These are phyloP conservation scores for Ustanciosporium gigantosporum DNA, from an alignment of 1,284 basidiomycete species.

Conservation along the genomic window DNA sequence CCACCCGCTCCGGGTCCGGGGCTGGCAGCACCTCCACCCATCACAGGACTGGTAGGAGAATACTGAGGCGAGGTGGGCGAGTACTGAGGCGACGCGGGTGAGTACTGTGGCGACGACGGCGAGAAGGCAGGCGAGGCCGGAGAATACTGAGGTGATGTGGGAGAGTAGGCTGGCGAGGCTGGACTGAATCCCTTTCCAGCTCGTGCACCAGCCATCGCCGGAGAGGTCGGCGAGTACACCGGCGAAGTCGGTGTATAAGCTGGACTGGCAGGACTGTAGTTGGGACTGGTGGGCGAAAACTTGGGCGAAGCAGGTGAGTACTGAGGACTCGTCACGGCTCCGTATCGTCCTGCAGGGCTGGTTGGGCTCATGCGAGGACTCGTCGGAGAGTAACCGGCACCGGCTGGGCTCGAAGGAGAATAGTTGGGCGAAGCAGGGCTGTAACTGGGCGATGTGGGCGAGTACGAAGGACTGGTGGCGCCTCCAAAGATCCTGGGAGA, in stretches of 20 bases:
- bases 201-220: slow-evolving; percentile 26
- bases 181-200: slow-evolving; percentile 42
- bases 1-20: slow-evolving; percentile 24
- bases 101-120: slow-evolving; percentile 71
- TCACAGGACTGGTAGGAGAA: slow-evolving; percentile 49
- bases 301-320: slow-evolving; percentile 53
- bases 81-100: slow-evolving; percentile 60
- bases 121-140: slow-evolving; percentile 69
- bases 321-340: slow-evolving; percentile 65
- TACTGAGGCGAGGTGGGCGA: slow-evolving; percentile 54
- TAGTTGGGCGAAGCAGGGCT: slow-evolving; percentile 50
- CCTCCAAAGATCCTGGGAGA: slow-evolving; percentile 67
- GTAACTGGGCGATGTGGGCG: slow-evolving; percentile 65
- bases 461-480: slow-evolving; percentile 66
- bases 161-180: slow-evolving; percentile 52
- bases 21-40: slow-evolving; percentile 25
- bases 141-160: slow-evolving; percentile 54
- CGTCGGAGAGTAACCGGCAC: slow-evolving; percentile 54
- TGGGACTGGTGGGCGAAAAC: slow-evolving; percentile 52
- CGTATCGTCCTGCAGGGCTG: slow-evolving; percentile 56
- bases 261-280: slow-evolving; percentile 64
- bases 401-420: slow-evolving; percentile 51
- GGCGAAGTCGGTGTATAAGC: slow-evolving; percentile 57
- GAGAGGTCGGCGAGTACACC: slow-evolving; percentile 46
- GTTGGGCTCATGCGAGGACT: slow-evolving; percentile 54